Percentiles rank a stretch among this genome's conserved stretches.
These are phyloP conservation scores for Acorus gramineus DNA, from an alignment of 106 monocot genomes.

Conservation along the genomic window DNA sequence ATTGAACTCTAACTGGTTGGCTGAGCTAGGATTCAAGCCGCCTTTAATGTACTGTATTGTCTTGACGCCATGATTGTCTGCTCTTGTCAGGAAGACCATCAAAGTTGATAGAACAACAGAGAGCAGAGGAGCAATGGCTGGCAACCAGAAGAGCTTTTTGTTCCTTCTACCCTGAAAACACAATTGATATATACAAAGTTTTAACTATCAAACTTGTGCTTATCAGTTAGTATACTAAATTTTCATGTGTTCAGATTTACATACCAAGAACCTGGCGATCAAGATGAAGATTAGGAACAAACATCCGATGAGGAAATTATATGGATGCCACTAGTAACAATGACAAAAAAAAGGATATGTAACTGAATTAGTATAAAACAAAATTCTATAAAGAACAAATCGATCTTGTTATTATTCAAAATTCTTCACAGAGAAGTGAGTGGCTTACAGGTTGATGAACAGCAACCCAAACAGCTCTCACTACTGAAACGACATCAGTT, in stretches of 20 bases:
- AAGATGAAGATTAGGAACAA: slow-evolving; percentile 85
- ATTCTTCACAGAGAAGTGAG: too few relatives aligned
- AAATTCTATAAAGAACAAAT: too few relatives aligned
- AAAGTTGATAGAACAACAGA: slow-evolving; percentile 72
- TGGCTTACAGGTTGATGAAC: slow-evolving; percentile 40
- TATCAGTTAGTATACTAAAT: too few relatives aligned
- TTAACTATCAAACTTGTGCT: too few relatives aligned
- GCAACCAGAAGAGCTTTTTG: slow-evolving; percentile 62
- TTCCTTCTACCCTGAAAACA: slow-evolving; percentile 54
- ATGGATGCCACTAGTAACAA: slow-evolving; percentile 48
- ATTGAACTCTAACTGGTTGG: slow-evolving; percentile 35
- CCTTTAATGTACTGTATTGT: slow-evolving; percentile 53
- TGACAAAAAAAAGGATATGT: slow-evolving; percentile 1
- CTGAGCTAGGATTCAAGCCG: slow-evolving; percentile 75
- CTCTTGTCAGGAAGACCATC: slow-evolving; percentile 50
- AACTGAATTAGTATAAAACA: background rate
- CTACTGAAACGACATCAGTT: slow-evolving; percentile 66
- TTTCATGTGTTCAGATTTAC: slow-evolving; percentile 6
- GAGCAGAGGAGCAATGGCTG: slow-evolving; percentile 61
- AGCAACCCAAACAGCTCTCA: slow-evolving; percentile 41
- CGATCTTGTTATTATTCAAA: too few relatives aligned
- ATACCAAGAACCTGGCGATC: slow-evolving; percentile 58
- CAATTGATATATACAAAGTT: background rate
- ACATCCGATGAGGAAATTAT: slow-evolving; percentile 75
- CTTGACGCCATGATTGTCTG: slow-evolving; percentile 66